Evolutionary conservation across 2,329 filamentous ascomycete genomes (phyloP).

Genomic region (Cladosporium sp.): DNA sequence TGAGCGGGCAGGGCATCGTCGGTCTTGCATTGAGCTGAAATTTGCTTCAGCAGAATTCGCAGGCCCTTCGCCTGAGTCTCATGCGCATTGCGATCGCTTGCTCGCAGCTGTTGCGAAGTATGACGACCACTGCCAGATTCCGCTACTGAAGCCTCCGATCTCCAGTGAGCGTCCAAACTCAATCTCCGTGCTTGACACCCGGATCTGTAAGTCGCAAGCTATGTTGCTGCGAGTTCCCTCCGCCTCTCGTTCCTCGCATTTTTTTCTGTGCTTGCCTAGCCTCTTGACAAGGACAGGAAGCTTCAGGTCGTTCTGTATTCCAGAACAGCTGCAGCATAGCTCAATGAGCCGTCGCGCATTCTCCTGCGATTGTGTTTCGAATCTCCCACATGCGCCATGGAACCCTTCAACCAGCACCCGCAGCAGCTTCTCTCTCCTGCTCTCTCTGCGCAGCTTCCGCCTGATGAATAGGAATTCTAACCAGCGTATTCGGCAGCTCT

Average conservation of each 20-base stretch:
- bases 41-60: neutral
- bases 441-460: slow-evolving; percentile 34
- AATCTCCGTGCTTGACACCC: neutral
- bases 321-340: neutral
- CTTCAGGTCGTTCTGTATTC: neutral
- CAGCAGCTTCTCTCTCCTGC: slow-evolving; percentile 24
- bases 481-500: slow-evolving; percentile 75
- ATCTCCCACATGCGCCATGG: neutral
- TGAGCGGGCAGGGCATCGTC: neutral
- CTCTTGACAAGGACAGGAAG: neutral
- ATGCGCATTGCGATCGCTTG: neutral
- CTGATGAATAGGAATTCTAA: slow-evolving; percentile 81
- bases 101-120: neutral
- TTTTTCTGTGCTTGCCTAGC: neutral
- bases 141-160: neutral
- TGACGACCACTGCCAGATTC: neutral
- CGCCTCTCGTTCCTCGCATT: neutral
- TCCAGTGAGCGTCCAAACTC: neutral
- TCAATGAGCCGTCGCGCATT: too few relatives aligned
- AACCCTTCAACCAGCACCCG: slow-evolving; percentile 2
- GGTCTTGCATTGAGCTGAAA: neutral
- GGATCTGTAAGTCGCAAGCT: neutral
- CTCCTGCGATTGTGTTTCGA: neutral
- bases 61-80: neutral
- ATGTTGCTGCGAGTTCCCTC: neutral